Percentiles rank a stretch among this genome's conserved stretches.
Evolutionary conservation across 2,329 filamentous ascomycete species (phyloP).

Genomic region (Fusarium tjaetaba): DNA sequence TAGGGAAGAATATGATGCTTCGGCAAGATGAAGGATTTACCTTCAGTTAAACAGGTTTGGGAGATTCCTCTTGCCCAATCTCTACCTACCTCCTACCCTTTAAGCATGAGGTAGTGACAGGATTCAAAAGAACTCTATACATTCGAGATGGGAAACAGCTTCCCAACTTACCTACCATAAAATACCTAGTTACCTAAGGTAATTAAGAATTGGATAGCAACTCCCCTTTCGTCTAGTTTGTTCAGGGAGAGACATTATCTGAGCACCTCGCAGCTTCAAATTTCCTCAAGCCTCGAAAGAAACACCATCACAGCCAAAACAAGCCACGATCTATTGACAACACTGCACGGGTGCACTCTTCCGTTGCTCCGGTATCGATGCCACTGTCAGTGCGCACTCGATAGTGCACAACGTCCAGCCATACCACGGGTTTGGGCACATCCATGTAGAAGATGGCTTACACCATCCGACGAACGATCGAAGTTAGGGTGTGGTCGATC

Average conservation of each 20-base stretch:
- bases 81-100: background rate
- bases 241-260: background rate
- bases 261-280: background rate
- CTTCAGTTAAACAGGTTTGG: background rate
- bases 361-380: background rate
- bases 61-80: background rate
- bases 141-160: background rate
- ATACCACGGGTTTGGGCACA: background rate
- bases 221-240: background rate
- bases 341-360: background rate
- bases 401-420: background rate
- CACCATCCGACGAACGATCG: background rate
- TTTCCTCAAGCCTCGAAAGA: background rate
- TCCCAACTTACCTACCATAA: background rate
- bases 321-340: conserved; percentile 1
- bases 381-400: background rate
- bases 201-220: background rate
- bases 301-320: background rate
- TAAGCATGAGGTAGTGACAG: background rate
- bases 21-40: background rate
- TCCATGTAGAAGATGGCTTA: background rate
- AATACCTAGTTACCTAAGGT: background rate
- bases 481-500: background rate
- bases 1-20: background rate
- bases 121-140: background rate